Percentiles rank a stretch among this genome's conserved stretches.
Evolutionary conservation across 345 rosid species (phyloP).

Genomic region (Barbarea vulgaris): DNA sequence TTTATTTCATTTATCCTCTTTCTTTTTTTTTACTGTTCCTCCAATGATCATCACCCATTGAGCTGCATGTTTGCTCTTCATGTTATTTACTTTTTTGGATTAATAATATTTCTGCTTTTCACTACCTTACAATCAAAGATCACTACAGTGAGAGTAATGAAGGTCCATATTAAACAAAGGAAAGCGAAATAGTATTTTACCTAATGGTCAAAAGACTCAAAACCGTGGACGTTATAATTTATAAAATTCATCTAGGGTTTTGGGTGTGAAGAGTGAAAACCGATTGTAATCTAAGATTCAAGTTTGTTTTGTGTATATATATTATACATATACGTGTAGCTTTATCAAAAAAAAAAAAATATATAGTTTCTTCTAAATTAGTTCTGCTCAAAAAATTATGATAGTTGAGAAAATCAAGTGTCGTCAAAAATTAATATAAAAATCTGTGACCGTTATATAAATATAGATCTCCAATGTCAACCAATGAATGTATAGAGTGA

Average conservation of each 20-base stretch:
- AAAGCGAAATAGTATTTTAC: not conserved
- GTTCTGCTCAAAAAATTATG: not conserved
- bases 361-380: not conserved
- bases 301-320: not conserved
- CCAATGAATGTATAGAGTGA: not conserved
- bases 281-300: not conserved
- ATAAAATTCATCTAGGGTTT: not conserved
- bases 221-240: not conserved
- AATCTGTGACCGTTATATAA: not conserved
- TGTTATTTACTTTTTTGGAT: not conserved
- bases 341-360: too few species aligned
- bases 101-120: not conserved
- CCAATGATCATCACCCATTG: too few species aligned
- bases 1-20: too few species aligned
- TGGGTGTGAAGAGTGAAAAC: not conserved
- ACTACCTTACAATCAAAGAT: not conserved
- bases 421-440: not conserved
- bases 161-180: not conserved
- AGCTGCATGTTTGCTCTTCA: not conserved
- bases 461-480: not conserved
- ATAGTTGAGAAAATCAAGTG: not conserved
- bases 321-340: not conserved
- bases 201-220: not conserved
- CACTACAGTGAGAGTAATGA: not conserved
- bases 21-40: too few species aligned